phyloP scores from a whole-genome alignment of 2,329 filamentous ascomycete genomes.

The Alternaria hordeiaustralica region DNA sequence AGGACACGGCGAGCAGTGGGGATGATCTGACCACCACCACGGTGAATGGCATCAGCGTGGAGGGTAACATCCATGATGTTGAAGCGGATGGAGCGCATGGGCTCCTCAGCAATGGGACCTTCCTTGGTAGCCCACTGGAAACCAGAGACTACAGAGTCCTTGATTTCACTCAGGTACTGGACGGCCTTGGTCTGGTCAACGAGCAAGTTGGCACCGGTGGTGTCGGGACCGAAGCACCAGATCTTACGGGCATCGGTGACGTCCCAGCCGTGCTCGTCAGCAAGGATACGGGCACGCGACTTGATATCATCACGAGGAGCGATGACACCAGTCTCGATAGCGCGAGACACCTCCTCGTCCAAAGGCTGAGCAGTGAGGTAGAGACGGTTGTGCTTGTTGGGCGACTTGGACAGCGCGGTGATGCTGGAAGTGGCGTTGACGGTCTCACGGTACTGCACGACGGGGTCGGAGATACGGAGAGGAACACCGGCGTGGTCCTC shows the following conservation, averaged over 20 bases:
- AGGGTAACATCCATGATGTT: conserved; percentile 99
- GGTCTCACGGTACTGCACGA: conserved; percentile 98
- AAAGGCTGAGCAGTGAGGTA: conserved; percentile 94
- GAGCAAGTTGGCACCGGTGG: conserved; percentile 95
- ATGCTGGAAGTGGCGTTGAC: conserved; percentile 86
- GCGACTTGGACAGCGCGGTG: conserved; percentile 97
- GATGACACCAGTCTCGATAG: conserved; percentile 93
- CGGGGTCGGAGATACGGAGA: conserved; percentile 96
- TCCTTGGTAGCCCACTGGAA: conserved; percentile 99
- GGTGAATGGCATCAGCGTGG: conserved; percentile 99
- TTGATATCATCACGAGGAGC: conserved; percentile 98
- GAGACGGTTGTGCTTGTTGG: conserved; percentile 99
- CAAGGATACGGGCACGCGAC: conserved; percentile 91
- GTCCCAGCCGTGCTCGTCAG: conserved; percentile 98
- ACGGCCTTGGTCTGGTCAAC: conserved; percentile 99
- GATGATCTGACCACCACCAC: conserved; percentile 99
- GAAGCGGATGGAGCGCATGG: conserved; percentile 95
- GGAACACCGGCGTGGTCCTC: conserved; percentile 99
- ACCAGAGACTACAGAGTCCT: conserved; percentile 98
- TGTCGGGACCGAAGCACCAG: conserved; percentile 99
- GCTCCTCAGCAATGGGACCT: conserved; percentile 97
- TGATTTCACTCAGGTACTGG: conserved; percentile 99
- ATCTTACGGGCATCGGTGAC: conserved; percentile 99
- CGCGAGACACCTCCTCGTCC: conserved; percentile 86
- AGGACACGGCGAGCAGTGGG: conserved; percentile 97